Conservation (phyloP, 1,284 basidiomycete species). For the Ceratobasidium theobromae region DNA sequence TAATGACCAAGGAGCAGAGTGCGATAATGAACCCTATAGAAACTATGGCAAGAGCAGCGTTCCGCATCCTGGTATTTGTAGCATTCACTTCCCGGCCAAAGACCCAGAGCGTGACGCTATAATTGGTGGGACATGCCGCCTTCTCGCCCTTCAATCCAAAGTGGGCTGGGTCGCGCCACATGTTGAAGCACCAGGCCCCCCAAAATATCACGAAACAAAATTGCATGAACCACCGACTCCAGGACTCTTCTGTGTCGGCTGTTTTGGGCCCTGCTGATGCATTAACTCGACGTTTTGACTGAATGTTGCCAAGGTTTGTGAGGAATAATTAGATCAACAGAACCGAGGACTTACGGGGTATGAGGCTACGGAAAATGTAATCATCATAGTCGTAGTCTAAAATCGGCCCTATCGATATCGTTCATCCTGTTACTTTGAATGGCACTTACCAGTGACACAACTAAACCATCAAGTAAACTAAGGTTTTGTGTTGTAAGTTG, state of each 20-base stretch:
- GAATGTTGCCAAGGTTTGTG: neutral
- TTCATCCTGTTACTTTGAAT: no score
- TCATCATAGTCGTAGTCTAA: slow-evolving; percentile 27
- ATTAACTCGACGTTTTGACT: neutral
- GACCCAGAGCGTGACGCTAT: neutral
- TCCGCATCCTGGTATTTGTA: slow-evolving; percentile 2
- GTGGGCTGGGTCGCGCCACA: slow-evolving; percentile 6
- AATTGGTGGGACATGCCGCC: neutral
- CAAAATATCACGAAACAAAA: slow-evolving; percentile 2
- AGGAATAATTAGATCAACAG: no score
- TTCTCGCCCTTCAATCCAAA: neutral
- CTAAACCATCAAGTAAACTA: slow-evolving; percentile 19
- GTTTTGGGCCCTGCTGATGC: neutral
- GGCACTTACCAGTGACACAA: slow-evolving; percentile 9
- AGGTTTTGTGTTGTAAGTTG: neutral
- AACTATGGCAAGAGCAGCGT: neutral
- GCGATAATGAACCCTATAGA: slow-evolving; percentile 2
- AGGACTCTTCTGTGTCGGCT: neutral
- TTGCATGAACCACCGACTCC: neutral
- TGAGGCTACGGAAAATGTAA: slow-evolving; percentile 12
- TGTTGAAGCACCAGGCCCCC: slow-evolving; percentile 11
- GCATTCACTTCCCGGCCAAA: slow-evolving; percentile 12
- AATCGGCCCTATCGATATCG: no score
- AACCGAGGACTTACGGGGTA: slow-evolving; percentile 4
- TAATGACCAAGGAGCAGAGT: neutral